These are phyloP conservation scores for Globisporangium rhizosaccharum DNA, from an alignment of 352 stramenopile species.

Conservation along the genomic window DNA sequence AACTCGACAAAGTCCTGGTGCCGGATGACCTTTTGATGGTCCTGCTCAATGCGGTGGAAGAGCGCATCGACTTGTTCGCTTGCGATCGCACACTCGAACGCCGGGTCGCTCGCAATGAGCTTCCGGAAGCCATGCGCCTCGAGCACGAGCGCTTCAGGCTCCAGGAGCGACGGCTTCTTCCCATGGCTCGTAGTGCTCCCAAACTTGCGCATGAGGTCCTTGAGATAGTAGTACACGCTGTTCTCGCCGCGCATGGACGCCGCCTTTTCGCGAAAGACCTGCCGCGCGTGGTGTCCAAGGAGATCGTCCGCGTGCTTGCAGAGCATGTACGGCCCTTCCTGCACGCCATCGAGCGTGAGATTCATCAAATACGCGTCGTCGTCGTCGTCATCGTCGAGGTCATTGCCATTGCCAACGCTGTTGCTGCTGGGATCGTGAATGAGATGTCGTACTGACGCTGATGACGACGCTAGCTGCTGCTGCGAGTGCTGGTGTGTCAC, in stretches of 20 bases:
- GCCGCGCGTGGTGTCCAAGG: slow-evolving; percentile 67
- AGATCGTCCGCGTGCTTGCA: slow-evolving; percentile 83
- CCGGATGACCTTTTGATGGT: slow-evolving; percentile 45
- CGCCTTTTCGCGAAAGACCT: slow-evolving; percentile 82
- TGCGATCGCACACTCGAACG: slow-evolving; percentile 64
- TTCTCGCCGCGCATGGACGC: slow-evolving; percentile 76
- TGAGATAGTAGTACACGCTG: slow-evolving; percentile 83
- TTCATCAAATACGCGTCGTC: slow-evolving; percentile 48
- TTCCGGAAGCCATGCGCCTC: slow-evolving; percentile 73
- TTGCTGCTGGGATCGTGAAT: background rate
- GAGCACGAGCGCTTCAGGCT: slow-evolving; percentile 45
- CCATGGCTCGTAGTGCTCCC: slow-evolving; percentile 25
- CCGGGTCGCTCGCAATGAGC: slow-evolving; percentile 70
- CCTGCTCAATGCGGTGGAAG: slow-evolving; percentile 64
- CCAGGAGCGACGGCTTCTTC: slow-evolving; percentile 25
- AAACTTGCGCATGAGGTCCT: slow-evolving; percentile 76
- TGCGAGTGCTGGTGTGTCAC: background rate
- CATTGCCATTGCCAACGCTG: slow-evolving; percentile 1
- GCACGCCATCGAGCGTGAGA: slow-evolving; percentile 73
- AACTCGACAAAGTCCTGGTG: slow-evolving; percentile 80
- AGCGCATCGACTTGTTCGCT: slow-evolving; percentile 68
- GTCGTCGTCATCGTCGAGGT: slow-evolving; percentile 19
- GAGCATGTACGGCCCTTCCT: slow-evolving; percentile 76
- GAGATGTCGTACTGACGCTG: background rate
- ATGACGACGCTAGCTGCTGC: background rate